Evolutionary conservation across 768 basidiomycete genomes (phyloP), one percentile per base, ranked within the genome.

Genomic region (Trametes punicea): DNA sequence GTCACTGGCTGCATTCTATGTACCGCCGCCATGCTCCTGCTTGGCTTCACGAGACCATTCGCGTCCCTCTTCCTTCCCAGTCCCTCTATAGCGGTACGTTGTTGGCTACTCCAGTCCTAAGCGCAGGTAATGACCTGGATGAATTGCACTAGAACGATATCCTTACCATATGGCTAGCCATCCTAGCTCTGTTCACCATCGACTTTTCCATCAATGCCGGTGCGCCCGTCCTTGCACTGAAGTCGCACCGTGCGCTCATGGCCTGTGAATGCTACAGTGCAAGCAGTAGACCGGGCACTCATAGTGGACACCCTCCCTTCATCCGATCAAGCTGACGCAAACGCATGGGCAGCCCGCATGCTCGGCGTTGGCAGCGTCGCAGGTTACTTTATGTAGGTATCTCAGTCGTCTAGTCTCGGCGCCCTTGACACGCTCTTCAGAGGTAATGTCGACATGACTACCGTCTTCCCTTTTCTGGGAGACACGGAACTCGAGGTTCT

Each of bases 261-360:
- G 4, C 9, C 57, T 34, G 16, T 3, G 47, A 20, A 6, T 21
- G 6, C 33, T 36, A 2, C 62, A 87, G 93, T 95, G 2, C 88
- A 89, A 75, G 91, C 93, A 0, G 83, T 93, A 18, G 93, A 97
- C 68, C 88, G 95, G 45, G 91, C 94, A 0, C 79, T 97, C 9
- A 75, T 98, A 7, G 91, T 98, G 0, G 95, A 98, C 67, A 88
- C 81, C 0, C 70, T 96, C 4, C 87, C 93, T 0, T 74, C 88
- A 0, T 67, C 79, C 1, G 75, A 82, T 23, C 95, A 98, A 69
- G 84, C 93, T 6, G 75, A 80, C 8, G 94, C 90, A 0, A 97
- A 95, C 66, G 95, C 95, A 0, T 98, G 95, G 95, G 95, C 93
- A 0, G 92, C 90, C 0, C 76, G 88, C n/a, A 95, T 97, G 92